Evolutionary conservation across 257 asterid species (phyloP).

Genomic region (Rubia yunnanensis): DNA sequence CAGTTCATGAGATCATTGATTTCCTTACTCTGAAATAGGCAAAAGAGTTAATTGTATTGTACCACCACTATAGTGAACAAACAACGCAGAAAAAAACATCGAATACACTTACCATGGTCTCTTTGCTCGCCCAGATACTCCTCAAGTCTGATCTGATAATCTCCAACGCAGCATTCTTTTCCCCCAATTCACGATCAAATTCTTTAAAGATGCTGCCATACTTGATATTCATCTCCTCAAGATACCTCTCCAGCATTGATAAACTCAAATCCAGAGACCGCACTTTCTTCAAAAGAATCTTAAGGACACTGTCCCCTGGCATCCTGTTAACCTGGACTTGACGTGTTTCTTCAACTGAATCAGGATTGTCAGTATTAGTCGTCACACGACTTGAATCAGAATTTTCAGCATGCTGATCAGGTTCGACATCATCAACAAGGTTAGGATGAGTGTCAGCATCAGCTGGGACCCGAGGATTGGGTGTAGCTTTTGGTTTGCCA

Average conservation of each 20-base stretch:
- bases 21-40: conserved; percentile 62
- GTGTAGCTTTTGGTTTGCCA: conserved; percentile 29
- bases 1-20: conserved; percentile 55
- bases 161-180: conserved; percentile 42
- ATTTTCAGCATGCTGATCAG: conserved; percentile 22
- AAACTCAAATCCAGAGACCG: conserved; percentile 77
- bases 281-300: conserved; percentile 80
- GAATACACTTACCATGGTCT: conserved; percentile 49
- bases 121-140: conserved; percentile 58
- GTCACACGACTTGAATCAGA: conserved; percentile 35
- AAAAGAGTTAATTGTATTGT: conserved; percentile 5
- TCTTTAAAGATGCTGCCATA: conserved; percentile 61
- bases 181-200: conserved; percentile 55
- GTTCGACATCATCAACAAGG: conserved; percentile 34
- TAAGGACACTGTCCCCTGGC: conserved; percentile 98
- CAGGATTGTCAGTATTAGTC: conserved; percentile 38
- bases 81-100: background rate
- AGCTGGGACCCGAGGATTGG: conserved; percentile 21
- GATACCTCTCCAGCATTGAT: conserved; percentile 68
- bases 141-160: conserved; percentile 48
- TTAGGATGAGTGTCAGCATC: conserved; percentile 36
- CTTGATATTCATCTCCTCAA: conserved; percentile 69
- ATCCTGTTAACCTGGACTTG: conserved; percentile 71
- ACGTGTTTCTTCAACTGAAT: conserved; percentile 66
- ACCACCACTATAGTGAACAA: background rate